These are phyloP conservation scores for Sporothrix pallida DNA, from an alignment of 2,329 filamentous ascomycete species.

Conservation along the genomic window DNA sequence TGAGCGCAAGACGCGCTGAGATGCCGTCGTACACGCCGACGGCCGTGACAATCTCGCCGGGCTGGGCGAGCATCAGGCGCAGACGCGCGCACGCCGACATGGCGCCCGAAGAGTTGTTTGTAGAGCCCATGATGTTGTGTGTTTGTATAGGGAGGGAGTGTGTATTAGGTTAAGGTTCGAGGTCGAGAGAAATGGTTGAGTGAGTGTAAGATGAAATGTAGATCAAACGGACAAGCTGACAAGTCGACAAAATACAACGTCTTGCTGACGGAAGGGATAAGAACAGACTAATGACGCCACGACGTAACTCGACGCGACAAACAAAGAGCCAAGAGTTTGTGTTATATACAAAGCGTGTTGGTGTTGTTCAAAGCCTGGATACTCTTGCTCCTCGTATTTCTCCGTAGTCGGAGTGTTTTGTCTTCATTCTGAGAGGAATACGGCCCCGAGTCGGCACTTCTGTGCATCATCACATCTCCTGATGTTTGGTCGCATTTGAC, in stretches of 20 bases:
- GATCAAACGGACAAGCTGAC: too few relatives aligned
- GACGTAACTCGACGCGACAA: too few relatives aligned
- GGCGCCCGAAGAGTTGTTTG: not conserved
- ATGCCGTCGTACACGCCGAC: conserved; percentile 74
- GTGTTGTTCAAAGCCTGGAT: not conserved
- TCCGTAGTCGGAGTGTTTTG: not conserved
- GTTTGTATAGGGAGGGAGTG: not conserved
- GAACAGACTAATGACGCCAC: too few relatives aligned
- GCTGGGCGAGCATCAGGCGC: conserved; percentile 43
- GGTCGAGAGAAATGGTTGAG: not conserved
- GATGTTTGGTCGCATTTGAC: not conserved
- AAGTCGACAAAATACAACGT: too few relatives aligned
- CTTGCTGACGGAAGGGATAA: too few relatives aligned
- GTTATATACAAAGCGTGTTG: conserved; percentile 3
- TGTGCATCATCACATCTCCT: not conserved
- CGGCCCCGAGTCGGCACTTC: conserved; percentile 5
- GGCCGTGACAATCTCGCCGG: conserved; percentile 57
- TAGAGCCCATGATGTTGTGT: not conserved
- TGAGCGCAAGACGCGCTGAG: conserved; percentile 66
- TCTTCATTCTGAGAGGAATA: not conserved
- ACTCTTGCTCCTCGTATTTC: not conserved
- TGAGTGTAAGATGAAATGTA: not conserved
- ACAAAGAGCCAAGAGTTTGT: not conserved
- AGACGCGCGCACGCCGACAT: conserved; percentile 28
- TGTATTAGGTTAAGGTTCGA: not conserved